Base-by-base conservation (phyloP, 2,329 filamentous ascomycete species). In the Diaporthe vexans region DNA sequence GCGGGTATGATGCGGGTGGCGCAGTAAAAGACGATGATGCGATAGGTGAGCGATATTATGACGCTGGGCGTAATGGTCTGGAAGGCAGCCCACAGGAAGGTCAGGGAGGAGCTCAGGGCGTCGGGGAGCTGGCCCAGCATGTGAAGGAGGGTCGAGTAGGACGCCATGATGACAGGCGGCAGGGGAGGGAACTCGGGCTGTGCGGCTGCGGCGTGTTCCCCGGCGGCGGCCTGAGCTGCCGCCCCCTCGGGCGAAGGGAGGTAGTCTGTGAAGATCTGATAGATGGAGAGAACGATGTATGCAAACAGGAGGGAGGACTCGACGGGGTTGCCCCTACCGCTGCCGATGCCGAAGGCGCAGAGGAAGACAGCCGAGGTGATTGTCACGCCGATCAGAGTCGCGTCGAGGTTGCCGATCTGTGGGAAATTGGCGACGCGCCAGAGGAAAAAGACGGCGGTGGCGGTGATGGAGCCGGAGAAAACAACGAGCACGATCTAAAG, bases 201-300 rank as follows among this genome's bases (percentile, higher is more conserved):
- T 19, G 90, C 81, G 3, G 85, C 83, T 3, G 84, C 82, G 43
- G 85, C 84, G 68, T 87, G 82, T 75, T 85, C 84, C 61, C 88
- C 88, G 5, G 87, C 84, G 3, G 87, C 85, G 40, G 91, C 88
- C 43, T 75, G 73, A 15, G 75, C 67, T 21, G 75, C 75, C 17
- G 88, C 86, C 37, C 89, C 86, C n/a, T 89, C 91, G 24, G 89
- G 84, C 6, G 94, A 95, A 4, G 97, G 95, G 78, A 96, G 91
- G 84, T 98, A 98, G 84, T 99, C 97, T 79, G 97, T 99, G 84
- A 98, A 98, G 83, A 98, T 98, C 84, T 99, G 97, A 85, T 98
- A 99, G 81, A 98, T 94, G 86, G 96, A 98, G 76, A 99, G 92
- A n/a, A 98, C 97, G 76, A 98, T 91, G 84, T 99, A 99, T 80